A percentile compares a stretch with the other conserved stretches of the same genome.
These are phyloP conservation scores for Colletotrichum costaricense DNA, from an alignment of 2,329 filamentous ascomycete genomes.

Conservation along the genomic window DNA sequence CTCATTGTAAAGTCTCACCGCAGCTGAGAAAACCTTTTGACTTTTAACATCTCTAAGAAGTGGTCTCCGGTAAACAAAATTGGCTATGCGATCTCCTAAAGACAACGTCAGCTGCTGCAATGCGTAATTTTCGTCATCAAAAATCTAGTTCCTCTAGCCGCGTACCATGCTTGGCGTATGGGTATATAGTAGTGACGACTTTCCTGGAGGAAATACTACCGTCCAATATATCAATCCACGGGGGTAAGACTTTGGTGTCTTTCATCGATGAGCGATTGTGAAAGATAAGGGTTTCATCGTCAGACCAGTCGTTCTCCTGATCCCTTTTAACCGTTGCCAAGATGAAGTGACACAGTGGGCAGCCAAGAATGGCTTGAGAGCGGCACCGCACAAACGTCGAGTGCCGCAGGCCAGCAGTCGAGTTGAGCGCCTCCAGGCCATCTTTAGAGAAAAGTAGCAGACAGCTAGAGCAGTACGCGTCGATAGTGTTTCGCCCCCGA, in stretches of 20 bases:
- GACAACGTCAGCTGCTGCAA: neutral
- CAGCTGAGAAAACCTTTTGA: neutral
- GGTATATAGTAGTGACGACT: neutral
- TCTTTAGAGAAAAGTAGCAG: conserved; percentile 2
- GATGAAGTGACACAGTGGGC: conserved; percentile 5
- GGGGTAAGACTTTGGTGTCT: neutral
- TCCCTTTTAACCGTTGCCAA: neutral
- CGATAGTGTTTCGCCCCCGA: neutral
- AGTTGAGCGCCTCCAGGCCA: conserved; percentile 10
- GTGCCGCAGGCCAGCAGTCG: conserved; percentile 1
- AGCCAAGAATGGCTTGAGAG: neutral
- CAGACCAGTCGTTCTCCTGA: neutral
- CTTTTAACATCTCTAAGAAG: conserved; percentile 18
- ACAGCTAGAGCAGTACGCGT: neutral
- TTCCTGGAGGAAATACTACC: neutral
- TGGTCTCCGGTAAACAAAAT: neutral
- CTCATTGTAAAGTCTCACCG: neutral
- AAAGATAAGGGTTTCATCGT: neutral
- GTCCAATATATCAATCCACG: conserved; percentile 3
- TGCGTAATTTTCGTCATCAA: neutral
- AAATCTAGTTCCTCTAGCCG: neutral
- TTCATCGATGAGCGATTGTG: conserved; percentile 1
- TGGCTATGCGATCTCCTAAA: neutral
- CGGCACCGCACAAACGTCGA: neutral
- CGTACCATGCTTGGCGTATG: conserved; percentile 16